Evolutionary conservation across 768 basidiomycete genomes (phyloP).

Genomic region (Auricularia auricula-judae): DNA sequence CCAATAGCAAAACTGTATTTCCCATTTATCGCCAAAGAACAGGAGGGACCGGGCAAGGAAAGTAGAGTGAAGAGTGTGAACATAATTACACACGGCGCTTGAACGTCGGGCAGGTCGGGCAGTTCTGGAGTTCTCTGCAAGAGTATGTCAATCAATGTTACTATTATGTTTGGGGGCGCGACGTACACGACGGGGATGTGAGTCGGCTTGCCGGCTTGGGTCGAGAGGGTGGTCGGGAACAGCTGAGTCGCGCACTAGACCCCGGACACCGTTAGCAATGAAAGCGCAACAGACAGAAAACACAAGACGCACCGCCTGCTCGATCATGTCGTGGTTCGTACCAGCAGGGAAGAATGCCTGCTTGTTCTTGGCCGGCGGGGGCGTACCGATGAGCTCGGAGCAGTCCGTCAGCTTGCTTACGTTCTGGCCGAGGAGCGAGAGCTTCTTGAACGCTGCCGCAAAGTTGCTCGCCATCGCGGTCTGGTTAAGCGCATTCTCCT

Average conservation of each 20-base stretch:
- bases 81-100: not conserved
- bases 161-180: not conserved
- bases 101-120: not conserved
- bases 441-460: no score
- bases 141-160: not conserved
- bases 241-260: not conserved
- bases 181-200: not conserved
- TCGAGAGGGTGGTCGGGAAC: not conserved
- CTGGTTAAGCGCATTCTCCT: no score
- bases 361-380: no score
- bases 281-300: not conserved
- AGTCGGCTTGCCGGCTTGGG: not conserved
- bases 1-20: no score
- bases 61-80: not conserved
- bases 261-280: not conserved
- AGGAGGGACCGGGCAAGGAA: no score
- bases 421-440: no score
- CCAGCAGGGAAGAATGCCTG: no score
- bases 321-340: not conserved
- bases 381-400: no score
- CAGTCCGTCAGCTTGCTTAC: no score
- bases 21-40: no score
- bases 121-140: not conserved
- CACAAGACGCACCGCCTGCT: not conserved
- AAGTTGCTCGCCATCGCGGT: no score